Conservation (phyloP, 106 monocot genomes). For the Dactylorhiza incarnata region DNA sequence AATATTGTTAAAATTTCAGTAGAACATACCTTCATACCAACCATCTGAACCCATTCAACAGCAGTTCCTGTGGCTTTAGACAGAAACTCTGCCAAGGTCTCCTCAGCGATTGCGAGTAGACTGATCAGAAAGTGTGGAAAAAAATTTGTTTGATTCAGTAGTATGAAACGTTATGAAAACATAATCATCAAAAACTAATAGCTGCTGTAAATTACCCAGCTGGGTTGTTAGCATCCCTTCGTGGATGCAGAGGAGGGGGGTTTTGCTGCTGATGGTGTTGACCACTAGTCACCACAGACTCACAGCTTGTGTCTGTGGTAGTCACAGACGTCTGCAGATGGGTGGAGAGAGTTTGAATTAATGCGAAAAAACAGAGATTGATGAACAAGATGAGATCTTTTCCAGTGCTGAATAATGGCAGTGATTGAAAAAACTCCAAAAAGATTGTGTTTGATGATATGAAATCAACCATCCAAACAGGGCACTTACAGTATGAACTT, state of each 20-base stretch:
- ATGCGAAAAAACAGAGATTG: neutral
- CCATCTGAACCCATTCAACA: conserved; percentile 74
- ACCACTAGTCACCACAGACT: conserved; percentile 90
- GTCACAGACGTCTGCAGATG: conserved; percentile 40
- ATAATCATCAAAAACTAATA: neutral
- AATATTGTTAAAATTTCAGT: neutral
- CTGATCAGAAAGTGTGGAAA: conserved; percentile 7
- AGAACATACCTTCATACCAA: conserved; percentile 62
- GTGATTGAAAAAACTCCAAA: neutral
- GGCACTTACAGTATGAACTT: conserved; percentile 48
- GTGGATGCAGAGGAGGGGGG: conserved; percentile 73
- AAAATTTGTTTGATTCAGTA: neutral
- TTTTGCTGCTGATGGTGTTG: conserved; percentile 67
- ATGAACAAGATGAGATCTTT: neutral
- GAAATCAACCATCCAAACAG: neutral
- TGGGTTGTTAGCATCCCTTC: conserved; percentile 80
- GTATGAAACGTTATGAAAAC: neutral
- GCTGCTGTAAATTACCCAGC: conserved; percentile 50
- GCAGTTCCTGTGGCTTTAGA: conserved; percentile 74
- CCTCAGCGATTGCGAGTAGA: conserved; percentile 72
- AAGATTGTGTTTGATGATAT: neutral
- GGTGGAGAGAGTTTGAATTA: neutral
- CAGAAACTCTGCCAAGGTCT: conserved; percentile 71
- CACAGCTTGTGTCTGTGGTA: conserved; percentile 79
- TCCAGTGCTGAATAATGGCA: neutral